These are phyloP conservation scores for Spinellus fusiger DNA, from an alignment of 192 early-diverging fungal genomes.

Conservation along the genomic window DNA sequence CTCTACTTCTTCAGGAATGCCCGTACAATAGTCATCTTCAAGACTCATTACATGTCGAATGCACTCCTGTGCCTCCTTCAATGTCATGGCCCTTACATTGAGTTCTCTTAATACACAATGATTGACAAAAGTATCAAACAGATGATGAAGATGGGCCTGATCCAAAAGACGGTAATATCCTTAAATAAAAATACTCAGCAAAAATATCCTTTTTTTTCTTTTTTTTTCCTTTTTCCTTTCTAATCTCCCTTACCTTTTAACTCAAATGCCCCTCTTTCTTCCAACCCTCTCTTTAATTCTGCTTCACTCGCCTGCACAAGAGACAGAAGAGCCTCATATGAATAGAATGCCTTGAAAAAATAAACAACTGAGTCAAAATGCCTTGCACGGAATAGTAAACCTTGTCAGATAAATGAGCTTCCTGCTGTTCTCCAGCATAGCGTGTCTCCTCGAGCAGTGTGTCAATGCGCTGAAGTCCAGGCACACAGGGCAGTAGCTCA, in stretches of 20 bases:
- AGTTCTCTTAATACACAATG: constrained; percentile 16
- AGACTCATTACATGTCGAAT: neutral
- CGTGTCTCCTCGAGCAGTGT: constrained; percentile 21
- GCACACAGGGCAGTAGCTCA: constrained; percentile 38
- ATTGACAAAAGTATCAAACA: constrained; percentile 21
- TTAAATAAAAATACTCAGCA: neutral
- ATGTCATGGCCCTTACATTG: neutral
- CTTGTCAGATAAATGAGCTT: constrained; percentile 11
- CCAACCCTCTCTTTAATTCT: constrained; percentile 35
- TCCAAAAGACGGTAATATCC: constrained; percentile 26
- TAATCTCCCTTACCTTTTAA: constrained; percentile 28
- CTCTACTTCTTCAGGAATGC: neutral
- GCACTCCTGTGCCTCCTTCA: constrained; percentile 1
- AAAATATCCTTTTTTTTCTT: neutral
- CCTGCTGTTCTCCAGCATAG: constrained; percentile 39
- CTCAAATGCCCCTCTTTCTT: constrained; percentile 31
- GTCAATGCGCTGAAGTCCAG: constrained; percentile 34
- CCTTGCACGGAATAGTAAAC: neutral
- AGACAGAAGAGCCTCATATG: constrained; percentile 29
- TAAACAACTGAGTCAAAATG: neutral
- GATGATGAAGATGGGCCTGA: constrained; percentile 13
- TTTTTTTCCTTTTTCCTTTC: neutral
- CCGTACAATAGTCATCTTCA: neutral
- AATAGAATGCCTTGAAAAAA: constrained; percentile 26
- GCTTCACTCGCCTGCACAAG: constrained; percentile 43